Conservation (phyloP, 164 flowering plant genomes). For the Pachysandra terminalis region DNA sequence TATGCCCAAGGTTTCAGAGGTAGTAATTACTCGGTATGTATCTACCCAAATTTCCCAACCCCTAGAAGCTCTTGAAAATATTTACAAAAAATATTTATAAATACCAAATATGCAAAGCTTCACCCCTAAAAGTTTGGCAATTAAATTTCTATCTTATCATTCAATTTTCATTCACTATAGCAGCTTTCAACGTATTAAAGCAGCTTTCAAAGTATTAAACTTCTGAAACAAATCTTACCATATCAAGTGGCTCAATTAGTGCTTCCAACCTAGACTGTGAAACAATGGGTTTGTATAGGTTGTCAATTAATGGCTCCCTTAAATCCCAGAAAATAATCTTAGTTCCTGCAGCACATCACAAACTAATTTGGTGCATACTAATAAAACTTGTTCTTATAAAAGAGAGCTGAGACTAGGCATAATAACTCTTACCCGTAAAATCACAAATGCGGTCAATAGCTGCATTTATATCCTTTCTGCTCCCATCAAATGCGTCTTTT, state of each 20-base stretch:
- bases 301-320: conserved; percentile 80
- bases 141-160: no score
- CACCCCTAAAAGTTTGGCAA: not conserved
- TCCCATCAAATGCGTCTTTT: conserved; percentile 79
- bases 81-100: no score
- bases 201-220: no score
- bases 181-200: no score
- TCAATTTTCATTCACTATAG: not conserved
- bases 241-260: conserved; percentile 81
- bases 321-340: conserved; percentile 93
- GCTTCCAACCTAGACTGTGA: conserved; percentile 80
- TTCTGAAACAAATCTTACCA: conserved; percentile 40
- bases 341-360: conserved; percentile 53
- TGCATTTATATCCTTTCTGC: conserved; percentile 88
- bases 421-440: conserved; percentile 60
- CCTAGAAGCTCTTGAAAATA: not conserved
- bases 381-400: not conserved
- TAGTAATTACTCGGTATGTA: not conserved
- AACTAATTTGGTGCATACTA: conserved; percentile 5
- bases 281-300: conserved; percentile 76
- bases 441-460: conserved; percentile 89
- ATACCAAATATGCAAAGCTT: not conserved
- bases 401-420: not conserved
- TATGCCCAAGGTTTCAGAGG: not conserved
- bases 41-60: not conserved